Percentiles rank a stretch among this genome's conserved stretches.
phyloP scores from a whole-genome alignment of 2,329 filamentous ascomycete species.

The Cladosporium austrohemisphaericum region DNA sequence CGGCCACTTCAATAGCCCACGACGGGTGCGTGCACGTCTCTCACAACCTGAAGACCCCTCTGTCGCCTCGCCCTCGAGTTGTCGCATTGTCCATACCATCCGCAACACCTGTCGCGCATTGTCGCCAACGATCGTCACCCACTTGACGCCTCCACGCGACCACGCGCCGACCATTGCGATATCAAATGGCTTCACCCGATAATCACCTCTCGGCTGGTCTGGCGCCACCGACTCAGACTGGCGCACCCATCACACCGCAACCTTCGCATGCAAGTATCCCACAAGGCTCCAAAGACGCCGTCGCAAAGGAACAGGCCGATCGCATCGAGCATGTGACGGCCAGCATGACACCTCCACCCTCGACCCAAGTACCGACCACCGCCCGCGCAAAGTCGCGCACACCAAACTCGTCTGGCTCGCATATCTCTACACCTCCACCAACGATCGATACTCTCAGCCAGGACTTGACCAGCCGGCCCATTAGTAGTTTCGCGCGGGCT shows the following conservation, averaged over 20 bases:
- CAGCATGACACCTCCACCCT: conserved; percentile 58
- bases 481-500: conserved; percentile 23
- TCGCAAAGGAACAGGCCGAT: conserved; percentile 19
- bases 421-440: conserved; percentile 49
- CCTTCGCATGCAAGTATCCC: conserved; percentile 34
- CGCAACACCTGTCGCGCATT: conserved; percentile 5
- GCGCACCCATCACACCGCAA: conserved; percentile 25
- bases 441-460: conserved; percentile 30
- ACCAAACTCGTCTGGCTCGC: conserved; percentile 46
- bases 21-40: background rate
- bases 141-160: background rate
- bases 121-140: conserved; percentile 5
- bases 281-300: conserved; percentile 39
- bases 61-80: too few species aligned
- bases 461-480: conserved; percentile 15
- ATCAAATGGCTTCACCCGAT: background rate
- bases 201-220: conserved; percentile 15
- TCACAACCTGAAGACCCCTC: background rate
- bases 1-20: background rate
- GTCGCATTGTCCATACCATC: background rate
- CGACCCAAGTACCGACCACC: conserved; percentile 49
- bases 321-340: conserved; percentile 30
- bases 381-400: conserved; percentile 39
- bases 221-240: conserved; percentile 16
- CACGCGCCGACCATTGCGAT: background rate